Evolutionary conservation across 352 stramenopile genomes (phyloP), one percentile per base, ranked within the genome.

Genomic region (Elongisporangium anandrum): DNA sequence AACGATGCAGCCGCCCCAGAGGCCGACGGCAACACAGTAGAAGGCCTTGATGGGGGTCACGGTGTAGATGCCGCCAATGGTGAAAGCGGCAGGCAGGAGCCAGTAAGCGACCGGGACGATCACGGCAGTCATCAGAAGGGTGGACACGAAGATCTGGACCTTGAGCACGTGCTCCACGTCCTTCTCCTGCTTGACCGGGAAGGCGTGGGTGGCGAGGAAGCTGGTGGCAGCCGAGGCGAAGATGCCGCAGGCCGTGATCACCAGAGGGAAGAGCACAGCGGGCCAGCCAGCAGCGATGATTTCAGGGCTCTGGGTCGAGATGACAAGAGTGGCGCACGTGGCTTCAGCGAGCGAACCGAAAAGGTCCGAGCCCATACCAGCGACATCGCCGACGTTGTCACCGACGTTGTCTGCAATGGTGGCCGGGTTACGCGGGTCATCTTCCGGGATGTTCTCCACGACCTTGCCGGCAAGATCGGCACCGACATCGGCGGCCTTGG

Each of bases 371-470:
- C 97, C 97, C 97, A 99, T 99, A 81, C 97, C 97, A 52, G 97
- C 97, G 54, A 99, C 97, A 81, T 99, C 97, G 79, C 97, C 97
- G 26, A 99, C 97, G 70, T 99, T 99, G 84, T 99, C 97, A 73
- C 97, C 97, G 50, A 99, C 97, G 74, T 99, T 99, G 79, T 99
- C 97, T 22, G 97, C 97, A 88, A 99, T 99, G 4, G 96, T 99
- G 53, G 97, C 97, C 15, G 98, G 98, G 81, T 99, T 99, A 60
- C 97, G 89, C 60, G 97, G 97, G 91, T 99, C 97, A 72, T 99
- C 97, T 73, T 99, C 97, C 21, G 97, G 97, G 65, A 99, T 99
- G 74, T 97, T 98, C 71, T 98, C 90, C 22, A 99, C 96, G 19
- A 99, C 95, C 81, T 99, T 99, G 70, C 97, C 97, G 20, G 98